Evolutionary conservation across 306 rosid species (phyloP).

Genomic region (Leucaena leucocephala): DNA sequence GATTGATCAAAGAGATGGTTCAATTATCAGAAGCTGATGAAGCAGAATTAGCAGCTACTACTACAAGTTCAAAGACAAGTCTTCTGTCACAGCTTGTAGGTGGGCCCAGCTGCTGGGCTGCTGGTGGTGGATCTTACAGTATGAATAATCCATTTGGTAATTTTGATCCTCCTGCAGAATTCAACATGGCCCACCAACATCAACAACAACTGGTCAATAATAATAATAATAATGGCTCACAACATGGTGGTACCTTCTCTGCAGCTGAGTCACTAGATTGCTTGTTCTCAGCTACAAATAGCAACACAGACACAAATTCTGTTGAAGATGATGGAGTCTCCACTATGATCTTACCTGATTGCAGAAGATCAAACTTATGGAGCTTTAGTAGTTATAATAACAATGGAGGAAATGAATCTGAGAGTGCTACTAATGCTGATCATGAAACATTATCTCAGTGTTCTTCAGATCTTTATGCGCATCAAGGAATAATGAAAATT

Average conservation of each 20-base stretch:
- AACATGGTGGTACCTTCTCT: slow-evolving; percentile 36
- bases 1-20: slow-evolving; percentile 24
- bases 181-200: slow-evolving; percentile 52
- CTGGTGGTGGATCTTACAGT: slow-evolving; percentile 23
- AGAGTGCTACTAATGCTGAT: slow-evolving; percentile 41
- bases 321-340: slow-evolving; percentile 63
- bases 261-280: slow-evolving; percentile 49
- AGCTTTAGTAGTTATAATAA: slow-evolving; percentile 47
- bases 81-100: slow-evolving; percentile 38
- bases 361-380: slow-evolving; percentile 57
- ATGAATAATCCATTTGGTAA: slow-evolving; percentile 31
- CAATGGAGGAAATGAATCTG: slow-evolving; percentile 51
- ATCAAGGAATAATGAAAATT: slow-evolving; percentile 13
- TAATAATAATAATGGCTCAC: slow-evolving; percentile 26
- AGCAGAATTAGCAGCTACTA: neutral
- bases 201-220: slow-evolving; percentile 21
- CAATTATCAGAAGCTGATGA: slow-evolving; percentile 13
- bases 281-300: slow-evolving; percentile 43
- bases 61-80: slow-evolving; percentile 32
- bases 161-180: slow-evolving; percentile 38
- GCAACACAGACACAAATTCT: slow-evolving; percentile 41
- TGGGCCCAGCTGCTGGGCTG: slow-evolving; percentile 41
- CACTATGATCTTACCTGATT: slow-evolving; percentile 63
- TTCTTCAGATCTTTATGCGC: slow-evolving; percentile 45
- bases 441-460: slow-evolving; percentile 47